Base-by-base conservation (phyloP, 139 green algal species). In the Coelastrella sp. region DNA sequence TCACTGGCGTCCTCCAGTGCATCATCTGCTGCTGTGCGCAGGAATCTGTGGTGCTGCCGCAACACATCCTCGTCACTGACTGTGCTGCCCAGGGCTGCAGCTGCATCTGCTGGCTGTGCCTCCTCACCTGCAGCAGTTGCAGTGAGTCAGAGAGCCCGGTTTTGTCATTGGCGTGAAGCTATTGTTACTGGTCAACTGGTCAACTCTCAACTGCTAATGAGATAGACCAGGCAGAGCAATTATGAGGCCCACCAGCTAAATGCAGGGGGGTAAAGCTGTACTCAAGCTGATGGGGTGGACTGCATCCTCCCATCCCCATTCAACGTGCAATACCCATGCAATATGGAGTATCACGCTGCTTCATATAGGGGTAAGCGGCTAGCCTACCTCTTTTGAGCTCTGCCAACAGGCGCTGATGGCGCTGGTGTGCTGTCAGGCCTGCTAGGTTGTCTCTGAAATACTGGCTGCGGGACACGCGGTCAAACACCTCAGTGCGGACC, bases 21-120 rank as follows among this genome's bases (percentile, higher is more conserved):
- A 80, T 97, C 94, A 79, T 99, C 97, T 35, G 94, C 93, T 4
- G 95, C 93, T 0, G 80, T 82, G 1, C 96, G 91, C 58, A 96
- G 94, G 88, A 96, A 96, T 20, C 95, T 93, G 92, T 97, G 94
- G 58, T 92, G 84, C n/a, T 95, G 88, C 6, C 61, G 15, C 78
- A 98, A 76, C 3, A 92, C 89, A 49, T 97, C 93, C 4, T 84
- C 86, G 63, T 98, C 96, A 8, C 93, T 96, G 7, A 86, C 84
- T 59, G 87, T 87, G 8, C 19, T 24, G 9, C 15, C 35, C 1
- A 70, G 49, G 7, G 78, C 59, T 78, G 49, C 76, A 60, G 82
- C 76, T 89, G 91, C 56, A 19, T 63, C 60, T 25, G 60, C 12
- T 35, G 63, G 56, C 84, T 82, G 57, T 49, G 57, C 5, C 25